Evolutionary conservation across 1,284 basidiomycete genomes (phyloP), one percentile per base, ranked within the genome.

Genomic region (Lentinus polychrous): DNA sequence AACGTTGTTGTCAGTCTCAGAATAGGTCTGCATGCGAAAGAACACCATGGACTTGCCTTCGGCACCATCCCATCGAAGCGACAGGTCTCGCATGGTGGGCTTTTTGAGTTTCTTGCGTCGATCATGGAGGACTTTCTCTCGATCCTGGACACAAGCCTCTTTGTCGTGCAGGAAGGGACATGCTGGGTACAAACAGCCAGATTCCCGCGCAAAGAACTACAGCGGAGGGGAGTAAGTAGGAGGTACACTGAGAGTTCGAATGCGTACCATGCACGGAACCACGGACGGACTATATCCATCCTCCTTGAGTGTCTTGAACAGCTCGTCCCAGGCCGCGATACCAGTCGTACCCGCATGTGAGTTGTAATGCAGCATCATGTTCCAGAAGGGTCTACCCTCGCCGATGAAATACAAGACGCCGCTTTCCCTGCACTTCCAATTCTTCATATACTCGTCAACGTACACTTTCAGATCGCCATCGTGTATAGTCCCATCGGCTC

Each of bases 81-180:
- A 41, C 10, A 51, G n/a, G 20, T 52, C 50, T 15, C 52, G 46
- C 18, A 22, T 35, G 5, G 50, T 49, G 17, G 50, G 50, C 27
- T 54, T 56, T 18, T 46, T 47, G 14, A 54, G 46, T 6, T 12
- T 22, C 12, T 14, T 32, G 31, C 55, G 53, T 12, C 55, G 49
- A 20, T 46, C 46, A 15, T 27, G 34, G 32, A 55, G 51, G 10
- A 56, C 55, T 23, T 37, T 34, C 34, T 51, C 51, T 10, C 53
- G 43, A 33, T 52, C 53, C 5, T 34, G 32, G 14, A 45, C 36
- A 18, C 50, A 52, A 8, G 49, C 46, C 24, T 45, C 49, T 35
- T 44, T 66, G 44, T 59, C 43, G 58, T 64, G 42, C 46, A 59
- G 52, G 45, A 59, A 59, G 22, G 56, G 53, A 40, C 62, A 62